Evolutionary conservation across 192 early-diverging fungal species (phyloP), one percentile per base, ranked within the genome.

Genomic region (Obelidium mucronatum): DNA sequence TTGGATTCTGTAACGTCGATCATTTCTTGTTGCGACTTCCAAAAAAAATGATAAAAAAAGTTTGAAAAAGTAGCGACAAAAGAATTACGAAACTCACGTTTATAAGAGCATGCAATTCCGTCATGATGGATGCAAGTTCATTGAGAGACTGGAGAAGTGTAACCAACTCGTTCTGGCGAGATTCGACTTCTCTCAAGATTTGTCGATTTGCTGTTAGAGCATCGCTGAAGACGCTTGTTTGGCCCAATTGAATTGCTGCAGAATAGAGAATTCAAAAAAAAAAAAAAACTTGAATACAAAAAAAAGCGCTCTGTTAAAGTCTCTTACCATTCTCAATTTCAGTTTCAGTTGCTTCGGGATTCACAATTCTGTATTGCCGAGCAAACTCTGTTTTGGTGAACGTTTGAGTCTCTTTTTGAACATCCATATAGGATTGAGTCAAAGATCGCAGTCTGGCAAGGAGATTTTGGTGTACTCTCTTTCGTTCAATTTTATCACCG

Each of bases 311-410:
- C n/a, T n/a, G n/a, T n/a, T n/a, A n/a, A n/a, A n/a, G n/a, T n/a
- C n/a, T 3, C 19, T 40, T 22, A 69, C 67, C 75, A 24, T 53
- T 6, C 30, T 68, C 52, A 40, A 76, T 76, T 30, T 76, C 75
- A 2, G 19, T 15, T 4, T 76, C 52, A 1, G 33, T 68, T 1
- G 75, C 75, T 26, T 76, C 24, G 1, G 75, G 75, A 17, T 52
- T 76, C 15, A 39, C 75, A 59, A 76, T 76, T 36, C 53, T 67
- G 66, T 76, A 76, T 54, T 76, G 64, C n/a, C 75, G 2, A 15
- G 66, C 51, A 76, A 76, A 40, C 66, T 68, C 52, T 4, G 34
- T 1, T 34, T 53, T 24, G 15, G 5, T n/a, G 1, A 31, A n/a
- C 3, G 28, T 19, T 53, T 67, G 54, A 24, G 58, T 33, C 35